phyloP scores from a whole-genome alignment of 805 yeast species.

The Ogataea populi-albae region DNA sequence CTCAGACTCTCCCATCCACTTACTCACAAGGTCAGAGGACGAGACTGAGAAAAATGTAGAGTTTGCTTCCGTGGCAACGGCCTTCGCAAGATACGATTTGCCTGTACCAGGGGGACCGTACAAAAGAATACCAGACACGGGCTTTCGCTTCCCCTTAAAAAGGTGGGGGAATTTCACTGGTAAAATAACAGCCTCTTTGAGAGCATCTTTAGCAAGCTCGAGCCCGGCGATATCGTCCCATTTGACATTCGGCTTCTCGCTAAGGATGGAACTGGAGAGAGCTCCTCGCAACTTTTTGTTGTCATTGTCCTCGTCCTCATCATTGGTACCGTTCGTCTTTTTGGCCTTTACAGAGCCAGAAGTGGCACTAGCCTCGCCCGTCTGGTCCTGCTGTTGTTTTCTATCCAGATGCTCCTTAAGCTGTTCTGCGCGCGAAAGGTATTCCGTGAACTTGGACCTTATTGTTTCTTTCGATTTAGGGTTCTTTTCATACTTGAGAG shows the following conservation, averaged over 20 bases:
- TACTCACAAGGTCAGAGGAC: conserved; percentile 93
- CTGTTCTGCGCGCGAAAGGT: conserved; percentile 89
- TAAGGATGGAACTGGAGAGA: conserved; percentile 82
- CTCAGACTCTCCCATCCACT: conserved; percentile 99
- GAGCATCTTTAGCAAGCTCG: conserved; percentile 91
- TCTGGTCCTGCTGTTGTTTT: conserved; percentile 41
- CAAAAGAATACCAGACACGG: conserved; percentile 83
- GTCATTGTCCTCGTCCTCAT: conserved; percentile 73
- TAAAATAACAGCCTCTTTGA: conserved; percentile 94
- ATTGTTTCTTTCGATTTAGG: conserved; percentile 85
- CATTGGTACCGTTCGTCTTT: conserved; percentile 43
- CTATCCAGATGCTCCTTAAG: conserved; percentile 84
- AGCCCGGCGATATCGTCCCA: conserved; percentile 98
- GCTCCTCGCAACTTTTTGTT: conserved; percentile 89
- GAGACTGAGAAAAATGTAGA: conserved; percentile 95
- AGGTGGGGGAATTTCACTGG: conserved; percentile 96
- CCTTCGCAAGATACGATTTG: conserved; percentile 93
- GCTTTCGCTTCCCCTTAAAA: conserved; percentile 91
- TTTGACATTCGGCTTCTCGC: conserved; percentile 87
- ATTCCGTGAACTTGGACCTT: conserved; percentile 85
- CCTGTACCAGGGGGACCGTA: conserved; percentile 98
- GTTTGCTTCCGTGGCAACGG: conserved; percentile 98
- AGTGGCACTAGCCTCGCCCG: conserved; percentile 51
- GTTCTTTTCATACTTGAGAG: conserved; percentile 92
- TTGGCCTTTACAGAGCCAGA: conserved; percentile 58